Evolutionary conservation across 495 filamentous ascomycete species (phyloP), one percentile per base, ranked within the genome.

Genomic region (Penicillium lagena): DNA sequence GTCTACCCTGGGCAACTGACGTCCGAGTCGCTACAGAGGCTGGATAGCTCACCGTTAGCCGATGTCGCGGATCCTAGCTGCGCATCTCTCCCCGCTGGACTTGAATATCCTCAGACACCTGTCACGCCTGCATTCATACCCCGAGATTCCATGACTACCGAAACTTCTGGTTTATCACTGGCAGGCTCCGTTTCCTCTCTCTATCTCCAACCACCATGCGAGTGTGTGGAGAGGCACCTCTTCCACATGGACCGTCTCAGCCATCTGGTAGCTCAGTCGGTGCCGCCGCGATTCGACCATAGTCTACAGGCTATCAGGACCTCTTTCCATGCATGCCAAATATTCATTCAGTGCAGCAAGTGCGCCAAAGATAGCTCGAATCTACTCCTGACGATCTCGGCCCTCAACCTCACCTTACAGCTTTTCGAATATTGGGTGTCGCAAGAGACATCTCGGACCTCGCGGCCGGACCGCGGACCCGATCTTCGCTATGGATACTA

Each of bases 401-500:
- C 59, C 0, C 46, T 71, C 12, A 68, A 69, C 12, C 35, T 63
- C 8, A 58, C 54, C 7, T 49, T 70, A 14, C 66, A 70, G 17
- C 33, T 70, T 4, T 60, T 73, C 34, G 62, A 64, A 31, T 62
- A 58, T 41, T 65, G 62, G 55, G 52, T 67, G 11, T 58, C 58
- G 29, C 61, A 60, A 12, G 60, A 63, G 42, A 55, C 46, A 12
- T 46, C 45, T 8, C 53, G 34, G n/a, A 35, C 36, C 6, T 48
- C 38, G 13, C 52, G 47, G 33, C 52, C 50, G 22, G 54, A 60
- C 36, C 40, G 53, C 13, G 46, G 49, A 2, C 33, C 51, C 40
- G 47, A 52, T 14, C 53, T 68, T 31, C 53, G 56, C 14, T 71
- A 71, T 42, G 67, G 67, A 17, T 58, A 64, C 52, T 71, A 71